Conservation (phyloP, 2,329 filamentous ascomycete species). For the Xylariaceae sp. region DNA sequence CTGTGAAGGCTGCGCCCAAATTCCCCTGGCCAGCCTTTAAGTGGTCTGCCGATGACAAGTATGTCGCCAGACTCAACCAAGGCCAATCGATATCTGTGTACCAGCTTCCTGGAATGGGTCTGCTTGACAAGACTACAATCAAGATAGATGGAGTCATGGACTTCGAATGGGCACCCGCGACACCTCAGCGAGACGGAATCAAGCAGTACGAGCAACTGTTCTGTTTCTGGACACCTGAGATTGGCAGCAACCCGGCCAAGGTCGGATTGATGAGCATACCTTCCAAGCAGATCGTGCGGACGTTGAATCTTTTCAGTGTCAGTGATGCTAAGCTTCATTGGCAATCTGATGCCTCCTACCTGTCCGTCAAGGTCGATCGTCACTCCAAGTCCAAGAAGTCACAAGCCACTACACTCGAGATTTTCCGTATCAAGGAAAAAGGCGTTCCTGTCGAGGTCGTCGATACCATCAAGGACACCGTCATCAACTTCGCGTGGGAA, state of each 20-base stretch:
- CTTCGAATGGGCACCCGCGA: conserved; percentile 94
- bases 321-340: conserved; percentile 97
- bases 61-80: conserved; percentile 86
- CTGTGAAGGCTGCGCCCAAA: conserved; percentile 72
- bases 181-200: conserved; percentile 73
- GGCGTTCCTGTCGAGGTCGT: conserved; percentile 97
- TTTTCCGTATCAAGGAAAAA: conserved; percentile 97
- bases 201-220: conserved; percentile 94
- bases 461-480: conserved; percentile 94
- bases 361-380: conserved; percentile 97
- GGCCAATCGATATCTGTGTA: conserved; percentile 88
- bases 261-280: conserved; percentile 95
- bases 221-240: conserved; percentile 98
- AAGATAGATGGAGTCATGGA: conserved; percentile 97
- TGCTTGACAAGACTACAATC: conserved; percentile 85
- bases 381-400: conserved; percentile 99
- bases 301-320: conserved; percentile 96
- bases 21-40: conserved; percentile 99
- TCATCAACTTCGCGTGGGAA: conserved; percentile 99
- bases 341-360: conserved; percentile 90
- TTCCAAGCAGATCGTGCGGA: conserved; percentile 88
- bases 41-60: conserved; percentile 97
- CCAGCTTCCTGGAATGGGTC: conserved; percentile 82
- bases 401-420: conserved; percentile 92
- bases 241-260: conserved; percentile 96